Conservation (phyloP, 2,329 filamentous ascomycete species). For the Cadophora malorum region DNA sequence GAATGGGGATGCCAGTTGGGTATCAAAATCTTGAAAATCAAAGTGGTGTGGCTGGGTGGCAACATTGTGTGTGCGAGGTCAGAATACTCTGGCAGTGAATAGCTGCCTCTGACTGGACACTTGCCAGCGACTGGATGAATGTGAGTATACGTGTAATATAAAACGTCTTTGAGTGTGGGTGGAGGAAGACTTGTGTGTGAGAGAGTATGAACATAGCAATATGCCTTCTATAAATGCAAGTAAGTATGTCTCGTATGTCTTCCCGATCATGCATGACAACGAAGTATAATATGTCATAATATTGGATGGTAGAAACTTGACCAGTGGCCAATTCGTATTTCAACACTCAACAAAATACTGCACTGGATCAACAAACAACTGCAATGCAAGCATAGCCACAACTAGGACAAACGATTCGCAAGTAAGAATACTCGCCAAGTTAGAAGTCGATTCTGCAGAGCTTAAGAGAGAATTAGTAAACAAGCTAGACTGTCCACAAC, state of each 20-base stretch:
- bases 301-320: neutral
- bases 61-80: constrained; percentile 7
- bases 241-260: constrained; percentile 5
- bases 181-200: constrained; percentile 13
- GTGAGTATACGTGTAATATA: constrained; percentile 5
- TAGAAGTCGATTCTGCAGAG: neutral
- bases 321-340: constrained; percentile 1
- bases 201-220: neutral
- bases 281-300: neutral
- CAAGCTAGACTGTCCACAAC: neutral
- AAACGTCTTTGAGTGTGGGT: constrained; percentile 1
- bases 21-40: neutral
- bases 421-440: neutral
- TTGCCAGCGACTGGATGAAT: neutral
- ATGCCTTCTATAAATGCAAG: constrained; percentile 7
- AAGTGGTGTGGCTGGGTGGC: constrained; percentile 10
- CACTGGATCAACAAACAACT: neutral
- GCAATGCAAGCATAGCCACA: constrained; percentile 15
- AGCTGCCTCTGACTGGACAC: neutral
- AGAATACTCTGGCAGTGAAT: neutral
- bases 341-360: constrained; percentile 8
- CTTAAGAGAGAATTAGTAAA: constrained; percentile 9
- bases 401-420: neutral
- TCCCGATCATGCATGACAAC: neutral
- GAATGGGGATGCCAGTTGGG: neutral